Evolutionary conservation across 2,329 filamentous ascomycete genomes (phyloP), one percentile per base, ranked within the genome.

Genomic region (Aplosporella prunicola): DNA sequence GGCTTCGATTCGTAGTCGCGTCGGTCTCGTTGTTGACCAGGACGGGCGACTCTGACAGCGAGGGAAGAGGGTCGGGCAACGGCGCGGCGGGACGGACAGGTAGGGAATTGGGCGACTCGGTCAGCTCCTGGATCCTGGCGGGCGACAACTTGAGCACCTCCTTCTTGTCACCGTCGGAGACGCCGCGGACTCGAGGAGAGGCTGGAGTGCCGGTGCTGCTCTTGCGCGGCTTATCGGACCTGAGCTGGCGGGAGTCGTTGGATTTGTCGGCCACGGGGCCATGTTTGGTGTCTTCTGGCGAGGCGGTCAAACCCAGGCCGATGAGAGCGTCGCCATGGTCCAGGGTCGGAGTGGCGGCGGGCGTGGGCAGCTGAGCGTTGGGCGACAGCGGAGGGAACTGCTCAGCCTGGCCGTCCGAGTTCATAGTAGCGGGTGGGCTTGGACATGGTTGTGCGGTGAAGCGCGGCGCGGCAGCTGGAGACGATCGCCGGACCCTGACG

Each of bases 91-190:
- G 51, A 18, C 67, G 64, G 24, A 71, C 50, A 3, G 71, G 68
- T n/a, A 75, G 60, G 27, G 69, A 74, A 11, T 69, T 61, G 7
- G 71, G 68, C 9, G 71, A 71, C 11, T 64, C 60, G 5, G 69
- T 72, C 27, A 76, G 62, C 29, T 72, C 69, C 27, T 71, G 63
- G 3, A 76, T 68, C 51, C 74, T 65, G 26, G 63, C 63, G 2
- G 67, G 65, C 3, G 72, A 74, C 20, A 76, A 55, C 47, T 72
- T 76, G 41, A 71, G 52, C 3, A 68, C 51, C 43, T 58, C 63
- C 5, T 66, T 53, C 32, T 23, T 31, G 18, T 40, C 38, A 3
- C 25, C 14, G 9, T 40, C 38, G 15, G 32, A 25, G n/a, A n/a
- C n/a, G 8, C 22, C 22, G 22, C n/a, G 8, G 6, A 9, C 17